Evolutionary conservation across 306 rosid species (phyloP).

Genomic region (Psophocarpus tetragonolobus): DNA sequence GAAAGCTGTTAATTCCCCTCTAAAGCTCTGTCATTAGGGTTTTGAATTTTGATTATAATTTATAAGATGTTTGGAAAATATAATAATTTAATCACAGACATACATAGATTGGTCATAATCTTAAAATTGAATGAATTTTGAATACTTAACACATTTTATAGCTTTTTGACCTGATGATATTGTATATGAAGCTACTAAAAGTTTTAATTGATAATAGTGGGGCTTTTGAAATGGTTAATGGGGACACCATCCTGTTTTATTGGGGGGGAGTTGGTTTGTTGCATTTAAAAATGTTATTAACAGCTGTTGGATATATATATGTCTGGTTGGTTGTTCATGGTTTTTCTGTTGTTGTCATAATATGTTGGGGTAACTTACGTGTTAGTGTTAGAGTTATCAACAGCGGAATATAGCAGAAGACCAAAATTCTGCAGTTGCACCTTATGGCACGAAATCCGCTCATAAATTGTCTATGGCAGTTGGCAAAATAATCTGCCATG

Average conservation of each 20-base stretch:
- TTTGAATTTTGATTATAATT: neutral
- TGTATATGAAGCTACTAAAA: neutral
- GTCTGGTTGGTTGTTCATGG: neutral
- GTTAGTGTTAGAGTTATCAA: too few relatives aligned
- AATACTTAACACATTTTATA: neutral
- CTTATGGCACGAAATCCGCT: too few relatives aligned
- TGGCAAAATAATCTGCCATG: too few relatives aligned
- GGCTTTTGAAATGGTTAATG: neutral
- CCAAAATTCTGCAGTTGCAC: too few relatives aligned
- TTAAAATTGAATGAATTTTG: neutral
- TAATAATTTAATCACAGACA: neutral
- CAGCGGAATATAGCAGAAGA: too few relatives aligned
- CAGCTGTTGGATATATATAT: neutral
- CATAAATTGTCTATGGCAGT: too few relatives aligned
- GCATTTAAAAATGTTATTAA: neutral
- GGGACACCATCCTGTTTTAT: neutral
- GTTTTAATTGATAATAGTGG: neutral
- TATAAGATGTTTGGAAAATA: neutral
- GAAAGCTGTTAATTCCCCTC: neutral
- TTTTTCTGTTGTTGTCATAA: neutral
- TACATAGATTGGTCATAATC: neutral
- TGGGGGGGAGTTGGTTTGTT: neutral
- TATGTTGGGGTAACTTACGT: neutral
- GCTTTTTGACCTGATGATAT: neutral
- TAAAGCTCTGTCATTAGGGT: neutral